A percentile compares a stretch with the other conserved stretches of the same genome.
Evolutionary conservation across 495 filamentous ascomycete genomes (phyloP).

Genomic region (Trypethelium eluteriae): DNA sequence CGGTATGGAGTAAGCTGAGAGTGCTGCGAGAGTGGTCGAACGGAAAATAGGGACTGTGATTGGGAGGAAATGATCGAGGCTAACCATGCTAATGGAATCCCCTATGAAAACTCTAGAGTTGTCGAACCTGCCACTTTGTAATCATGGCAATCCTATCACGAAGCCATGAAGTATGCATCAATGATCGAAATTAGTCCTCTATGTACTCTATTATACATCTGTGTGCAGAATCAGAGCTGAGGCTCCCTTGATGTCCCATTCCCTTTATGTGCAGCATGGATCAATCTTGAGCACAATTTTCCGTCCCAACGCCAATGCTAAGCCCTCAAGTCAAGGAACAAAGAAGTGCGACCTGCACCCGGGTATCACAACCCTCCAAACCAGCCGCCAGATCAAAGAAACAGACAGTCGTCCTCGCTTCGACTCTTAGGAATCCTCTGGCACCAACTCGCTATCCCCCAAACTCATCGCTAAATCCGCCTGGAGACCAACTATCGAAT

Average conservation of each 20-base stretch:
- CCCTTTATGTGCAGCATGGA: neutral
- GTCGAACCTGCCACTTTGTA: neutral
- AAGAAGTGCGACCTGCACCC: neutral
- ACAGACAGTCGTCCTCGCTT: neutral
- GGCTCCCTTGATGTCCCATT: neutral
- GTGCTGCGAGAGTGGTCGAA: slow-evolving; percentile 26
- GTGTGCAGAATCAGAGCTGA: neutral
- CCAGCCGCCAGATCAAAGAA: neutral
- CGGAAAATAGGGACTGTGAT: neutral
- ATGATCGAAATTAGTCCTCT: neutral
- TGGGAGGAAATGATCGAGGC: neutral
- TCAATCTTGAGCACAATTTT: neutral
- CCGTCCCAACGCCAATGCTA: slow-evolving; percentile 5
- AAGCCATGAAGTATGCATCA: neutral
- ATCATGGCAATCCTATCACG: neutral
- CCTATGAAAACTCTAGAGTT: no score
- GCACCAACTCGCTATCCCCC: no score
- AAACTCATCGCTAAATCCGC: neutral
- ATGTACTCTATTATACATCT: neutral
- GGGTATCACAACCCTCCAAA: neutral
- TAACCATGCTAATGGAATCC: neutral
- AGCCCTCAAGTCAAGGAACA: neutral
- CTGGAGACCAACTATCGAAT: neutral
- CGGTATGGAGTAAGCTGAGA: slow-evolving; percentile 47
- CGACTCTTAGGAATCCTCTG: no score